phyloP scores from a whole-genome alignment of 768 basidiomycete genomes.

The Crepidotus variabilis region DNA sequence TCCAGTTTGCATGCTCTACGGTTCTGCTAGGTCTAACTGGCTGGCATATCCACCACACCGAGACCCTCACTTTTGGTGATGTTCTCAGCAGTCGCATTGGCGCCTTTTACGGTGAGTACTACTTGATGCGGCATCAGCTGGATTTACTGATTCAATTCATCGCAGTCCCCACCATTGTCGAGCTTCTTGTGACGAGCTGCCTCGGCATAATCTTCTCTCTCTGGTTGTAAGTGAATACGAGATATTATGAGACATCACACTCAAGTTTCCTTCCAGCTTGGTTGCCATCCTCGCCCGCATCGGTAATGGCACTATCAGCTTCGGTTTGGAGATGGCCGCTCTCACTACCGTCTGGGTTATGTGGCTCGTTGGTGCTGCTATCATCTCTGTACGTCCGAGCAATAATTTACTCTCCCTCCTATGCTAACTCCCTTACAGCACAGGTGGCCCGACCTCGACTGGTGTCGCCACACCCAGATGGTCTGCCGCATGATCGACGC shows the following conservation, averaged over 20 bases:
- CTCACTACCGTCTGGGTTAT: conserved; percentile 55
- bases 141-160: background rate
- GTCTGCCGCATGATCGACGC: conserved; percentile 61
- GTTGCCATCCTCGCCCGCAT: conserved; percentile 18
- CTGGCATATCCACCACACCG: conserved; percentile 61
- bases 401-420: background rate
- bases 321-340: conserved; percentile 42
- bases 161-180: conserved; percentile 57
- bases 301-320: conserved; percentile 28
- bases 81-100: conserved; percentile 45
- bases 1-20: conserved; percentile 32
- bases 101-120: conserved; percentile 52
- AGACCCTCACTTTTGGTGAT: conserved; percentile 42
- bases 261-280: conserved; percentile 31
- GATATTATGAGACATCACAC: background rate
- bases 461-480: conserved; percentile 44
- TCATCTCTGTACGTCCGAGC: conserved; percentile 48
- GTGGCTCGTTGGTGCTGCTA: conserved; percentile 63
- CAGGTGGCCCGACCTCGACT: conserved; percentile 49
- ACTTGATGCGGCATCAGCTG: background rate
- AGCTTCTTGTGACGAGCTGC: conserved; percentile 49
- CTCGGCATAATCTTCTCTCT: conserved; percentile 49
- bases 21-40: conserved; percentile 44
- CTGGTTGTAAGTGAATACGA: conserved; percentile 49
- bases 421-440: conserved; percentile 19